Conservation (phyloP, 2,329 filamentous ascomycete genomes). For the Aspergillus sp. region DNA sequence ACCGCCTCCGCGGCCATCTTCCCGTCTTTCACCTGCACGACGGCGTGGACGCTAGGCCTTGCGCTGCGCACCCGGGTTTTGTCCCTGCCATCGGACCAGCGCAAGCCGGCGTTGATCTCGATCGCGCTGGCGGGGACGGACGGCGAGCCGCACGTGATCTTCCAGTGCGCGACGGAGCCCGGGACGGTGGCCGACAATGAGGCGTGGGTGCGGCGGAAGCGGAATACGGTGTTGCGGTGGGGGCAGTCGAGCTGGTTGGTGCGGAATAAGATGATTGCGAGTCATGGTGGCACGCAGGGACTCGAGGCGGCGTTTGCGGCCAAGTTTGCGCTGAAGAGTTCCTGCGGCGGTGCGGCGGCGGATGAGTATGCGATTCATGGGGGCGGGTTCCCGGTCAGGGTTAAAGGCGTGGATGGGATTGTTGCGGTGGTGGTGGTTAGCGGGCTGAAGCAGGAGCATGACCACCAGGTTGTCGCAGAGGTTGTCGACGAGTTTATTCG, state of each 20-base stretch:
- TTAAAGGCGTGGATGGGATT: constrained; percentile 64
- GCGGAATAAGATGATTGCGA: constrained; percentile 50
- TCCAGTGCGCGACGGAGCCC: constrained; percentile 58
- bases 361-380: constrained; percentile 67
- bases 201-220: constrained; percentile 60
- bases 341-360: constrained; percentile 37
- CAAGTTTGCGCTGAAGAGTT: constrained; percentile 53
- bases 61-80: constrained; percentile 31
- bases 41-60: constrained; percentile 31
- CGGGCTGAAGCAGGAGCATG: constrained; percentile 66
- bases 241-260: constrained; percentile 63
- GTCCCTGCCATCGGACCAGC: constrained; percentile 19
- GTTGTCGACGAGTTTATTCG: constrained; percentile 47
- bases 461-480: constrained; percentile 67
- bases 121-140: constrained; percentile 27
- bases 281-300: constrained; percentile 24
- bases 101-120: constrained; percentile 32
- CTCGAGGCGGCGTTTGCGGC: constrained; percentile 56
- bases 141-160: constrained; percentile 48
- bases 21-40: constrained; percentile 28
- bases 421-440: constrained; percentile 67
- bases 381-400: constrained; percentile 63
- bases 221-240: constrained; percentile 61
- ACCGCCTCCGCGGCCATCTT: constrained; percentile 21
- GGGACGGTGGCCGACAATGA: constrained; percentile 65